Percentiles rank a stretch among this genome's conserved stretches.
phyloP scores from a whole-genome alignment of 2,329 filamentous ascomycete species.

The Colletotrichum karsti region DNA sequence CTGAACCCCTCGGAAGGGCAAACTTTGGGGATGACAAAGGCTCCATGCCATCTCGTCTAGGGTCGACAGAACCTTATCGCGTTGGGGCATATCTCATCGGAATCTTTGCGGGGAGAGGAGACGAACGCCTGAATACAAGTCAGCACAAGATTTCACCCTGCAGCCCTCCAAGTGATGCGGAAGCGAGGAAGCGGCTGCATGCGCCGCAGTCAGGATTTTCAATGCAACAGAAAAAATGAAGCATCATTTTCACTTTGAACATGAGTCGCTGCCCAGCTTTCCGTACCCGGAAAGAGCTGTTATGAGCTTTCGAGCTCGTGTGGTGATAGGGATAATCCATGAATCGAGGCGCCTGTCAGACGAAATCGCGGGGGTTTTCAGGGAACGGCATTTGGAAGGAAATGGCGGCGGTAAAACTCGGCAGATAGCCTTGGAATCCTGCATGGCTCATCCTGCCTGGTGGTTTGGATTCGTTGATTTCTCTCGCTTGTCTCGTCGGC shows the following conservation, averaged over 20 bases:
- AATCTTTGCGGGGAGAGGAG: not conserved
- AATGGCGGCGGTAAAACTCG: not conserved
- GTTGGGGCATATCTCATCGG: not conserved
- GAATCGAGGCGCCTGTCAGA: not conserved
- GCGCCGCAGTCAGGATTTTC: not conserved
- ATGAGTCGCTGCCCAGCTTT: not conserved
- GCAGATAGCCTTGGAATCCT: not conserved
- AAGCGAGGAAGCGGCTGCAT: not conserved
- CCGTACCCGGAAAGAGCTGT: not conserved
- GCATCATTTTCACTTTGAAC: not conserved
- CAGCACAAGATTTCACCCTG: not conserved
- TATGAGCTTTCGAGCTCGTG: not conserved
- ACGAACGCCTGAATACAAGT: not conserved
- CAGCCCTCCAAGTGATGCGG: not conserved
- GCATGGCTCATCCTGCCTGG: not conserved
- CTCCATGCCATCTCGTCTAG: not conserved
- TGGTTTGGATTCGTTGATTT: too few species aligned
- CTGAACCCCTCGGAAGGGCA: not conserved
- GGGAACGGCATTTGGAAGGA: not conserved
- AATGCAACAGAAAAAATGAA: not conserved
- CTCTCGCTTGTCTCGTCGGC: not conserved
- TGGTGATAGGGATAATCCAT: slow-evolving; percentile 9
- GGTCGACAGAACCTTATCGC: not conserved
- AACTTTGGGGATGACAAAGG: not conserved
- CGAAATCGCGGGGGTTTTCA: not conserved